These are phyloP conservation scores for Clavispora vitiphila DNA, from an alignment of 805 yeast species.

Conservation along the genomic window DNA sequence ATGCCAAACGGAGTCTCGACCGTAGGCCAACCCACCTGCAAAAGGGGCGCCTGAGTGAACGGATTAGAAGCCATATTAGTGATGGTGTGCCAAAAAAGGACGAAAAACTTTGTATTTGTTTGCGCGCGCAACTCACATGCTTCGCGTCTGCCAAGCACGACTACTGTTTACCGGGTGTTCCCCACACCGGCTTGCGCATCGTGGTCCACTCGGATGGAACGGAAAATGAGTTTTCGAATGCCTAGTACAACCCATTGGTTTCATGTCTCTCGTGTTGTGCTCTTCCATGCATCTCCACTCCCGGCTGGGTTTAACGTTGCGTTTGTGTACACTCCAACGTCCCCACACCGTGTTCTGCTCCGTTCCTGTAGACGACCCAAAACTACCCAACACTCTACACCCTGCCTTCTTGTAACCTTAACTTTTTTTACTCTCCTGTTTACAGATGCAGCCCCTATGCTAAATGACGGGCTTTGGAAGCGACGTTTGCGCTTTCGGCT, in stretches of 20 bases:
- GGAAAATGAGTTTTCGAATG: no score
- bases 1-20: slow-evolving; percentile 51
- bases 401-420: no score
- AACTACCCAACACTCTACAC: no score
- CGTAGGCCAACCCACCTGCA: slow-evolving; percentile 29
- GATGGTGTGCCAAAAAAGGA: not conserved
- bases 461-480: not conserved
- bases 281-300: no score
- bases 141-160: not conserved
- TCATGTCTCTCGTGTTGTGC: no score
- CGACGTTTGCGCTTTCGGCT: slow-evolving; percentile 23
- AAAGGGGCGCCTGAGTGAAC: slow-evolving; percentile 11
- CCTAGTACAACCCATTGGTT: no score
- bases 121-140: not conserved
- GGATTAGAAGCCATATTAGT: not conserved
- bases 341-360: no score
- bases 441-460: not conserved
- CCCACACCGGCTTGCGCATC: no score
- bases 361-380: no score
- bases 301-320: no score
- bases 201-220: no score
- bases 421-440: not conserved
- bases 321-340: no score
- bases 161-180: not conserved
- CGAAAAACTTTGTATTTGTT: not conserved